phyloP scores from a whole-genome alignment of 257 asterid genomes.

The Anisodus tanguticus region DNA sequence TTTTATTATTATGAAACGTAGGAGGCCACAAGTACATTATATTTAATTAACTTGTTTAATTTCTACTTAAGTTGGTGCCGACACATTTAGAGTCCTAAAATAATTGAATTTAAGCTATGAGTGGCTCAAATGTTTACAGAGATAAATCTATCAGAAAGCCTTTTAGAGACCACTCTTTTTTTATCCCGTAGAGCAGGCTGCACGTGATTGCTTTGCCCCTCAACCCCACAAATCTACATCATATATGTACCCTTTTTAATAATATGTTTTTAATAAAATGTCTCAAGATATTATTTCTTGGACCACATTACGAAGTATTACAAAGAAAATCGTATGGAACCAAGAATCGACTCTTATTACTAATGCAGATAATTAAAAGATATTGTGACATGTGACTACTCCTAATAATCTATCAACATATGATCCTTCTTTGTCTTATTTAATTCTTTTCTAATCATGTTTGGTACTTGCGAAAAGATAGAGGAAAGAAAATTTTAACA shows the following conservation, averaged over 20 bases:
- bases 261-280: not conserved
- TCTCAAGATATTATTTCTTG: slow-evolving; percentile 6
- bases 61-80: slow-evolving; percentile 4
- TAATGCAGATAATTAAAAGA: not conserved
- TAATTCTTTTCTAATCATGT: not conserved
- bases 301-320: slow-evolving; percentile 3
- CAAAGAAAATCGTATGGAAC: not conserved
- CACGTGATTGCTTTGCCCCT: slow-evolving; percentile 35
- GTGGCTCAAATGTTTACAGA: not conserved
- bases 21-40: not conserved
- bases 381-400: not conserved
- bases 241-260: not conserved
- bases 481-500: not conserved
- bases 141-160: not conserved
- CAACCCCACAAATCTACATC: slow-evolving; percentile 5
- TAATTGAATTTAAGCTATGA: slow-evolving; percentile 11
- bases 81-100: not conserved
- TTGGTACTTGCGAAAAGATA: not conserved
- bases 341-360: not conserved
- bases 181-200: not conserved
- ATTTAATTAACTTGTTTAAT: not conserved
- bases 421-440: not conserved
- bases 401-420: not conserved
- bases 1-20: not conserved
- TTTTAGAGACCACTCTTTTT: slow-evolving; percentile 27